Evolutionary conservation across 306 rosid genomes (phyloP).

Genomic region (Aeschynomene evenia): DNA sequence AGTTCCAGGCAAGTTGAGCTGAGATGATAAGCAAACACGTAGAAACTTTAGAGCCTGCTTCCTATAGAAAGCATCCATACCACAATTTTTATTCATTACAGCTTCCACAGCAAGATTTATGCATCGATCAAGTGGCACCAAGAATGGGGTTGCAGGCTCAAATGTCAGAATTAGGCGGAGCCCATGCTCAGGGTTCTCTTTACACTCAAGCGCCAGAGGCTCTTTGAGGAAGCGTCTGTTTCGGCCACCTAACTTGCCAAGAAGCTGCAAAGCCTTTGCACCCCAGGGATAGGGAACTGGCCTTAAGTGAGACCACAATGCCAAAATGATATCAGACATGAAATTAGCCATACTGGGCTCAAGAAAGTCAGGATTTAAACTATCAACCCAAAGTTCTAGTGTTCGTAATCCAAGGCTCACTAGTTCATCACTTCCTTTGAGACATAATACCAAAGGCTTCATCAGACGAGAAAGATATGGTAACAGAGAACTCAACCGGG

Average conservation of each 20-base stretch:
- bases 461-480: conserved; percentile 92
- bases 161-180: conserved; percentile 93
- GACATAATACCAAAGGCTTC: conserved; percentile 96
- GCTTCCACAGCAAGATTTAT: conserved; percentile 96
- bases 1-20: conserved; percentile 92
- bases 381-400: conserved; percentile 98
- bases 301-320: conserved; percentile 94
- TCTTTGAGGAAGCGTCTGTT: conserved; percentile 97
- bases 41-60: conserved; percentile 90
- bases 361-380: conserved; percentile 96
- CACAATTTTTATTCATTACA: conserved; percentile 66
- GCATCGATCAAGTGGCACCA: conserved; percentile 98
- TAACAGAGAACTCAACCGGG: conserved; percentile 88
- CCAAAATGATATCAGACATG: conserved; percentile 88
- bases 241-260: conserved; percentile 97
- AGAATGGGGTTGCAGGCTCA: conserved; percentile 97
- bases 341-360: conserved; percentile 99
- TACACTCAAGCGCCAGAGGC: conserved; percentile 93
- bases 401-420: conserved; percentile 93
- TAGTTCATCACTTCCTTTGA: conserved; percentile 85
- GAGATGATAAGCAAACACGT: conserved; percentile 88
- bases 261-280: conserved; percentile 96
- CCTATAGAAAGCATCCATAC: conserved; percentile 78
- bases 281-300: conserved; percentile 94
- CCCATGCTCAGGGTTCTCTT: conserved; percentile 98